Evolutionary conservation across 176 grass and related monocot species (phyloP).

Genomic region (Aegilops bicornis): DNA sequence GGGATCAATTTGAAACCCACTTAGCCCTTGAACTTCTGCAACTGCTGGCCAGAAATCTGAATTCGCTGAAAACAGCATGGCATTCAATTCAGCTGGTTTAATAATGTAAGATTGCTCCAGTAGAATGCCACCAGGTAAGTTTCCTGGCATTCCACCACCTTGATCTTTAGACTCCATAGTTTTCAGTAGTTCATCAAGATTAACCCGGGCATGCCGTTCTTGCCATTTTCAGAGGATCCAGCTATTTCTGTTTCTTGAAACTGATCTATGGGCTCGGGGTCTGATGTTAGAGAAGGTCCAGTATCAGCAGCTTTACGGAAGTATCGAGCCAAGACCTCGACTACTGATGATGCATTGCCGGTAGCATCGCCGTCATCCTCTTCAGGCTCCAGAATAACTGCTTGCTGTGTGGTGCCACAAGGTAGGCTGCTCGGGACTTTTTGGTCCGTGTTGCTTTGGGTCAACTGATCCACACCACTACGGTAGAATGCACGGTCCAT

Average conservation of each 20-base stretch:
- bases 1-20: constrained; percentile 54
- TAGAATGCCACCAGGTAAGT: constrained; percentile 77
- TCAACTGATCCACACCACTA: constrained; percentile 26
- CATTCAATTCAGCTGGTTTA: constrained; percentile 72
- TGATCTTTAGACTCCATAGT: constrained; percentile 64
- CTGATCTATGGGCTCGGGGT: neutral
- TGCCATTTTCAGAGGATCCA: constrained; percentile 35
- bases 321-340: constrained; percentile 52
- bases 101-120: constrained; percentile 72
- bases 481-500: constrained; percentile 10
- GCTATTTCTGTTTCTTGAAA: constrained; percentile 25
- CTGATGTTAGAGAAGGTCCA: constrained; percentile 21
- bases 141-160: constrained; percentile 61
- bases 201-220: constrained; percentile 27
- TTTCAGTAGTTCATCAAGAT: constrained; percentile 77
- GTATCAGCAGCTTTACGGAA: constrained; percentile 36
- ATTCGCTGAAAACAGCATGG: constrained; percentile 66
- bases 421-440: constrained; percentile 12
- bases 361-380: constrained; percentile 25
- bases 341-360: constrained; percentile 33
- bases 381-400: constrained; percentile 52
- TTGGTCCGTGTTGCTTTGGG: constrained; percentile 1
- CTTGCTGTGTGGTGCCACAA: constrained; percentile 29
- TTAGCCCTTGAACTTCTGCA: constrained; percentile 74
- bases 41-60: constrained; percentile 72